Base-by-base conservation (phyloP, 148 eudicot species). In the Nepenthes gracilis region DNA sequence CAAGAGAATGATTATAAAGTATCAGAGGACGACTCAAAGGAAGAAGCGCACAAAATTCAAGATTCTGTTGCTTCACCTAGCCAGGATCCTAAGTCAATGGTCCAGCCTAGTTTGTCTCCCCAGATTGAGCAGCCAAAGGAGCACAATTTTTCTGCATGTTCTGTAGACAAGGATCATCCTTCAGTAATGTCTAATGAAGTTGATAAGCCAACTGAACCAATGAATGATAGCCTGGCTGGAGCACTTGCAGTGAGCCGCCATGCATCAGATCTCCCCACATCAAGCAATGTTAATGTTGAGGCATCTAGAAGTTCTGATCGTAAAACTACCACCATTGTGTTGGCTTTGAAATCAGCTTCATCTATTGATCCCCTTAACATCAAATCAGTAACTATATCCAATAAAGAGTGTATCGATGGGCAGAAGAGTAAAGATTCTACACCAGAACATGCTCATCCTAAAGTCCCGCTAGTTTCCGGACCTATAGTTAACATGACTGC, bases 281-380 rank as follows among this genome's bases (percentile, higher is more conserved):
- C 75, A 1, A 62, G 78, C 69, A 64, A 55, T 12, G 56, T 47
- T 15, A 54, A 37, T 51, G 14, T 2, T 38, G 49, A 58, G 50
- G 53, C 37, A n/a, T 54, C 65, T 14, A 56, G 36, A 54, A 14
- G 34, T 57, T 61, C 72, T 70, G 40, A 59, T 61, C 73, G 67
- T 54, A 64, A 23, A 64, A 74, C 23, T 23, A 23, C 73, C 11
- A 72, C 66, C 47, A 71, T 78, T 64, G 82, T 78, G 32, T 62
- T 78, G 71, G 79, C 79, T 40, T 63, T 78, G 54, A 77, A 78
- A 36, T 55, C 73, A 55, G 54, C 67, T 50, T 50, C 48, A 45
- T 45, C 57, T 15, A 40, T 45, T 12, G 64, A 65, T 65, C 64
- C 62, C 33, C 11, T 48, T 12, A 50, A 40, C 47, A 10, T 58